Evolutionary conservation across 2,329 filamentous ascomycete genomes (phyloP).

Genomic region (Colletotrichum echinochloae): DNA sequence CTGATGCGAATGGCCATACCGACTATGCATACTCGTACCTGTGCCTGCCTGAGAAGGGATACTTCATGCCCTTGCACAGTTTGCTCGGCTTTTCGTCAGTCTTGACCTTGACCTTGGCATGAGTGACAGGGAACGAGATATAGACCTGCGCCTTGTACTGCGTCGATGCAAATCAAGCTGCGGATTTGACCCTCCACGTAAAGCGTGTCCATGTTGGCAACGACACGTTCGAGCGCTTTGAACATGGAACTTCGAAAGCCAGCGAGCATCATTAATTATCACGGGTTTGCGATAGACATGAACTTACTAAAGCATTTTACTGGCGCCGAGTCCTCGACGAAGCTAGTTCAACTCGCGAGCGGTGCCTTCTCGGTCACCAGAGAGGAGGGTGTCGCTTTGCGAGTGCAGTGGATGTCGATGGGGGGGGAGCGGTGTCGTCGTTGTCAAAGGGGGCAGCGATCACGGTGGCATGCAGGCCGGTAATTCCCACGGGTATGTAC

Average conservation of each 20-base stretch:
- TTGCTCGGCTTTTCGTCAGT: constrained; percentile 65
- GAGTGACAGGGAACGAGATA: constrained; percentile 63
- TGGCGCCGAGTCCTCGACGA: constrained; percentile 57
- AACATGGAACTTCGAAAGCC: background rate
- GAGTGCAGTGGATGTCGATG: background rate
- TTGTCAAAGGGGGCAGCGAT: constrained; percentile 15
- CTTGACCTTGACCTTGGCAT: constrained; percentile 62
- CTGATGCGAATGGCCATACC: constrained; percentile 69
- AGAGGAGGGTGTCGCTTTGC: background rate
- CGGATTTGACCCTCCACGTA: constrained; percentile 68
- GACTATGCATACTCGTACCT: constrained; percentile 67
- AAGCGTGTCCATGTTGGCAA: constrained; percentile 66
- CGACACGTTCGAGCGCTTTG: constrained; percentile 60
- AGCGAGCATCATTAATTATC: background rate
- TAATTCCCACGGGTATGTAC: constrained; percentile 1
- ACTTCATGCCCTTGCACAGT: constrained; percentile 65
- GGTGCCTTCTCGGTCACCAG: constrained; percentile 17
- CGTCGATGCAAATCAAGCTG: constrained; percentile 60
- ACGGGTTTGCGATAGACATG: background rate
- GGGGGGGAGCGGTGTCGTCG: background rate
- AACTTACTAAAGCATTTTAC: constrained; percentile 59
- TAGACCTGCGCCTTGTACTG: constrained; percentile 63
- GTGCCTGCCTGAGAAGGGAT: constrained; percentile 64
- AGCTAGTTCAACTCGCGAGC: constrained; percentile 43
- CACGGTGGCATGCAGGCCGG: constrained; percentile 7